Base-by-base conservation (phyloP, 768 basidiomycete genomes). In the Lactifluus hygrophoroides region DNA sequence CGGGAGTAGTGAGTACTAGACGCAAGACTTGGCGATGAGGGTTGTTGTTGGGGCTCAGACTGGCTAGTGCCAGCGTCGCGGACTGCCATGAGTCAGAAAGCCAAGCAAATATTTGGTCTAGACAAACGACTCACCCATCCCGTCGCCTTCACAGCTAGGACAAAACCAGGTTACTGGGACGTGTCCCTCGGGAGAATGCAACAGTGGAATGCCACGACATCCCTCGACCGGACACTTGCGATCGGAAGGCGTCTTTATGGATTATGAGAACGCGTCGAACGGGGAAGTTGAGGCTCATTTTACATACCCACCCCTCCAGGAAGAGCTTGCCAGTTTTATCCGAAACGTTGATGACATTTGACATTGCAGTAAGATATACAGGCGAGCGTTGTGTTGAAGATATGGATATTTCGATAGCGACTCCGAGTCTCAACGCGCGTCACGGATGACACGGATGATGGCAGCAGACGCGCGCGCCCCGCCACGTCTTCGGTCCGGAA, bases 171-270 rank as follows among this genome's bases (percentile, higher is more conserved):
- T 64, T 13, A 73, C 66, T 5, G 81, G 78, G 16, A 70, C 68
- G 54, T 64, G 74, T 42, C 75, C 77, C 27, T 72, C 75, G 0
- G 88, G 88, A 23, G 90, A 86, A 63, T 83, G 80, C 75, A 92
- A 71, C n/a, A 90, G 70, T 8, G 88, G 90, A n/a, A 85, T 76
- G 40, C 69, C 69, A 48, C 72, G 72, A 68, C 88, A 90, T 21
- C 72, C 72, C 17, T 71, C 68, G 25, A 73, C 79, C 23, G 77
- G 71, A 71, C 90, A 92, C 28, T 78, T 74, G 28, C 71, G 72
- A 66, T 90, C 82, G 16, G 88, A 60, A n/a, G 6, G 53, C 3
- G 28, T 32, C 59, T 60, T 90, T 54, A 90, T 70, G 27, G 85
- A 76, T 82, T 16, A 46, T 43, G 27, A 60, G 51, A 47, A 38